These are phyloP conservation scores for Penicillium crustosum DNA, from an alignment of 2,329 filamentous ascomycete genomes.

Conservation along the genomic window DNA sequence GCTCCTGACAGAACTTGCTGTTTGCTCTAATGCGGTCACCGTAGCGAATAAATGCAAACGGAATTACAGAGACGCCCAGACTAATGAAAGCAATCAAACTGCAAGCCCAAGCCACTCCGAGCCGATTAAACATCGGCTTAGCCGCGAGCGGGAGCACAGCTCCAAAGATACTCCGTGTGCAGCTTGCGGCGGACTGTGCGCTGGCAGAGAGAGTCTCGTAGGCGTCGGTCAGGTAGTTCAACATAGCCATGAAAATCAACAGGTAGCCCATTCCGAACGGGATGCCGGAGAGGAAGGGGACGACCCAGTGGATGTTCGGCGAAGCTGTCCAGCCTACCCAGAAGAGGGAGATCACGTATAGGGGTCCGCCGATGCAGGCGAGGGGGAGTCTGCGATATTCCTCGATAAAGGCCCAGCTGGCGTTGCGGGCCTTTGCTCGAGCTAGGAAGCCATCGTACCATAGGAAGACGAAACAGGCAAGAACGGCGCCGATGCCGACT, in stretches of 20 bases:
- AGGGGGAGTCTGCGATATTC: constrained; percentile 67
- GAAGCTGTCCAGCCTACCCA: constrained; percentile 45
- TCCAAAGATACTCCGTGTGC: constrained; percentile 53
- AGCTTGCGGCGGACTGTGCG: constrained; percentile 55
- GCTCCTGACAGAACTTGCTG: constrained; percentile 45
- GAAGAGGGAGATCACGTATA: constrained; percentile 54
- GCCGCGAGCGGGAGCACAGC: constrained; percentile 59
- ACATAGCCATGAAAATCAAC: constrained; percentile 63
- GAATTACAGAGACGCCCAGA: constrained; percentile 41
- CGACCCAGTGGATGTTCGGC: constrained; percentile 37
- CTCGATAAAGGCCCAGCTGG: constrained; percentile 26
- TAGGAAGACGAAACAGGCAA: constrained; percentile 64
- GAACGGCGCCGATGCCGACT: constrained; percentile 61
- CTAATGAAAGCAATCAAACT: constrained; percentile 43
- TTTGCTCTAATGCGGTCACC: constrained; percentile 41
- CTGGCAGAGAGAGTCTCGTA: constrained; percentile 66
- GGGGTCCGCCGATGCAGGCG: constrained; percentile 68
- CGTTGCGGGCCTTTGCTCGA: constrained; percentile 48
- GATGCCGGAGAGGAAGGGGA: constrained; percentile 61
- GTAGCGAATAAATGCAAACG: constrained; percentile 46
- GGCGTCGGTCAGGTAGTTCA: constrained; percentile 66
- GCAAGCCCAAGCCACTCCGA: constrained; percentile 47
- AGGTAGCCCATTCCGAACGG: constrained; percentile 63
- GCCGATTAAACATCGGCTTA: constrained; percentile 42
- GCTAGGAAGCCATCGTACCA: constrained; percentile 63